Percentiles rank a stretch among this genome's conserved stretches.
Evolutionary conservation across 2,329 filamentous ascomycete species (phyloP).

Genomic region (Helotiales sp.): DNA sequence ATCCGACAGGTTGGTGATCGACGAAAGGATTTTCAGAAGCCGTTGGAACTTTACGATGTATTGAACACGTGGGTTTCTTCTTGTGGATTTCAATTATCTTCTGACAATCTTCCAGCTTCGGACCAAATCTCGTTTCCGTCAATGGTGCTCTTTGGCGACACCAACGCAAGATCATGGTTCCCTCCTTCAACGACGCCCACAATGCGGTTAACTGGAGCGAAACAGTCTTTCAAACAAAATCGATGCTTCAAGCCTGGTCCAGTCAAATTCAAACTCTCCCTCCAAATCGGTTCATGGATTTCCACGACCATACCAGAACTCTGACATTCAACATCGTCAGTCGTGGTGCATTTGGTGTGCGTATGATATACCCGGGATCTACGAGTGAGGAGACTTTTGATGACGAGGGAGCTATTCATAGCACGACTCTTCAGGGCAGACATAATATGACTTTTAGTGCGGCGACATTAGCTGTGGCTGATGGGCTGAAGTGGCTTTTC

Average conservation of each 20-base stretch:
- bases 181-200: conserved; percentile 48
- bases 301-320: conserved; percentile 50
- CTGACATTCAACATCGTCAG: conserved; percentile 57
- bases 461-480: conserved; percentile 52
- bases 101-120: conserved; percentile 19
- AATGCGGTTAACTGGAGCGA: conserved; percentile 49
- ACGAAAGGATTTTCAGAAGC: conserved; percentile 37
- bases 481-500: conserved; percentile 53
- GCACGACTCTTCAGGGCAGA: conserved; percentile 32
- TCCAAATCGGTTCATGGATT: conserved; percentile 46
- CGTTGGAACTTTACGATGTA: conserved; percentile 33
- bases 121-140: conserved; percentile 36
- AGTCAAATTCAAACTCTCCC: conserved; percentile 3
- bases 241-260: conserved; percentile 46
- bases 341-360: conserved; percentile 52
- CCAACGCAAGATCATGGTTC: conserved; percentile 37
- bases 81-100: neutral
- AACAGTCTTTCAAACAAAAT: conserved; percentile 51
- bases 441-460: conserved; percentile 54
- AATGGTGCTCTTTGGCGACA: conserved; percentile 38
- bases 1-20: conserved; percentile 33
- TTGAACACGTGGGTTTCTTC: conserved; percentile 28
- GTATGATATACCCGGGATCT: conserved; percentile 17
- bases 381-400: conserved; percentile 47
- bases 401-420: conserved; percentile 5